phyloP scores from a whole-genome alignment of 129 eudicot genomes.

The Saposhnikovia divaricata region DNA sequence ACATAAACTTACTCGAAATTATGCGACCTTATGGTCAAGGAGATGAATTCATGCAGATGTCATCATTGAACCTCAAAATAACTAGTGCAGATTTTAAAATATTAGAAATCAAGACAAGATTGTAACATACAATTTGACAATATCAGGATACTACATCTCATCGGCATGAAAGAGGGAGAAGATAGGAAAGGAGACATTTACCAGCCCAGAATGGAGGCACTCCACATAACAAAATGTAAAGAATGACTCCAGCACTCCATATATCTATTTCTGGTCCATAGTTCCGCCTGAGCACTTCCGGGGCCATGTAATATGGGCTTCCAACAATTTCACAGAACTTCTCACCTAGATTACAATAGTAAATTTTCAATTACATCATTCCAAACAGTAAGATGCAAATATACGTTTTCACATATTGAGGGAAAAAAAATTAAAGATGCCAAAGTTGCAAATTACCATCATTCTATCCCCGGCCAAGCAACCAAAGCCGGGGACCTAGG shows the following conservation, averaged over 20 bases:
- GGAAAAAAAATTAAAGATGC: neutral
- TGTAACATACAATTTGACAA: neutral
- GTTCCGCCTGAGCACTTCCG: slow-evolving; percentile 58
- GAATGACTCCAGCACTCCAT: slow-evolving; percentile 69
- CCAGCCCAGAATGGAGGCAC: slow-evolving; percentile 77
- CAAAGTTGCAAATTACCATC: neutral
- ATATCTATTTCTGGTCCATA: slow-evolving; percentile 68
- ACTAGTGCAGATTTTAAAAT: neutral
- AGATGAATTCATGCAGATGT: neutral
- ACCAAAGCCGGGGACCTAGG: neutral
- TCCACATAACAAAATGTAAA: slow-evolving; percentile 50
- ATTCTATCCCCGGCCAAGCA: neutral
- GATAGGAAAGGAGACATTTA: slow-evolving; percentile 1
- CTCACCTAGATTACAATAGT: slow-evolving; percentile 35
- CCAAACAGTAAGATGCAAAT: neutral
- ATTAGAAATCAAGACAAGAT: neutral
- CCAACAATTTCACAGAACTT: slow-evolving; percentile 61
- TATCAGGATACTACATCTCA: neutral
- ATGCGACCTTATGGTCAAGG: neutral
- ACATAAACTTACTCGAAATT: neutral
- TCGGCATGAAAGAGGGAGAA: neutral
- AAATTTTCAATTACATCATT: neutral
- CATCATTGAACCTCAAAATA: neutral
- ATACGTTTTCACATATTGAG: neutral
- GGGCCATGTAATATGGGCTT: slow-evolving; percentile 65